Percentiles rank a stretch among this genome's conserved stretches.
Evolutionary conservation across 2,329 filamentous ascomycete species (phyloP).

Genomic region (Aspergillus vadensis): DNA sequence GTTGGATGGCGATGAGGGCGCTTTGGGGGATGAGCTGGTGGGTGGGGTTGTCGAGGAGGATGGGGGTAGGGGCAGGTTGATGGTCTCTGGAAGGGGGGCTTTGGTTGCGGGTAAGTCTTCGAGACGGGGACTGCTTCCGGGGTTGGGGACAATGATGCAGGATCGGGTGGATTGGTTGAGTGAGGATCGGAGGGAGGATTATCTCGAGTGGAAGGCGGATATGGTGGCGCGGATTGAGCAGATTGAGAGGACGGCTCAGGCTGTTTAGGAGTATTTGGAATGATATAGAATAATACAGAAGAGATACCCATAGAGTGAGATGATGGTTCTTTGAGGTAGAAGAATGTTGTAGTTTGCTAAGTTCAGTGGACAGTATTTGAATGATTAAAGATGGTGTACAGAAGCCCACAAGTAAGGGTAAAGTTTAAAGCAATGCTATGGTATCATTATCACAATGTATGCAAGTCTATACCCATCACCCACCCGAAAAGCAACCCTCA

Average conservation of each 20-base stretch:
- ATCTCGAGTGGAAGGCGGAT: slow-evolving; percentile 45
- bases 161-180: slow-evolving; percentile 51
- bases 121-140: slow-evolving; percentile 45
- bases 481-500: neutral
- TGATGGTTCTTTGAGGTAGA: neutral
- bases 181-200: slow-evolving; percentile 47
- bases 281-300: neutral
- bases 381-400: slow-evolving; percentile 9
- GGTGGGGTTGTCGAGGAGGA: slow-evolving; percentile 38
- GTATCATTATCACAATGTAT: slow-evolving; percentile 6
- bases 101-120: slow-evolving; percentile 21
- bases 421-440: neutral
- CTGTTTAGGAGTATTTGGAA: neutral
- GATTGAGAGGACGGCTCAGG: slow-evolving; percentile 27
- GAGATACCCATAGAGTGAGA: slow-evolving; percentile 15
- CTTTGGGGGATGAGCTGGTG: slow-evolving; percentile 38
- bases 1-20: slow-evolving; percentile 37
- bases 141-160: slow-evolving; percentile 55
- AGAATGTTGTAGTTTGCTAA: neutral
- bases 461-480: slow-evolving; percentile 16
- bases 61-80: slow-evolving; percentile 30
- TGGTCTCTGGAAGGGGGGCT: slow-evolving; percentile 15
- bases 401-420: slow-evolving; percentile 1
- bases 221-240: slow-evolving; percentile 43
- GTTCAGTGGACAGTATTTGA: neutral